Percentiles rank a stretch among this genome's conserved stretches.
Conservation (phyloP, 768 basidiomycete species). For the Podaxis pistillaris region DNA sequence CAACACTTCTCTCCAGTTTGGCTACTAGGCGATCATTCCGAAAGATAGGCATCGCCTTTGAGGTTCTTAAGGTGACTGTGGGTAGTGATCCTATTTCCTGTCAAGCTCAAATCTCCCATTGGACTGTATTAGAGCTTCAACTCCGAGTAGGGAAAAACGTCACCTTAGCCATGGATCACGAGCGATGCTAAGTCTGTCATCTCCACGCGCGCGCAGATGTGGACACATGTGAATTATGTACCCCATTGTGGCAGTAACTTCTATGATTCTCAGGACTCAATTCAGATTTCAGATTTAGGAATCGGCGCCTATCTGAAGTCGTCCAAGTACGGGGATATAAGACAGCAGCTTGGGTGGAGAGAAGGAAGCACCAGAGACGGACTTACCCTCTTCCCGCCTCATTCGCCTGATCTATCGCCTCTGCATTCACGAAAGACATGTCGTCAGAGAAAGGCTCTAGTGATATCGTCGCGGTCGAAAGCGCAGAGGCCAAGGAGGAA, state of each 20-base stretch:
- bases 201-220: neutral
- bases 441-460: neutral
- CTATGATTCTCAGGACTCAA: neutral
- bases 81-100: neutral
- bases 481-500: conserved; percentile 7
- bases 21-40: too few relatives aligned
- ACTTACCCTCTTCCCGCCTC: neutral
- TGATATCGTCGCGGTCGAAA: neutral
- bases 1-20: too few relatives aligned
- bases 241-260: neutral
- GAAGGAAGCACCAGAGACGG: neutral
- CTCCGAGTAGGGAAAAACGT: neutral
- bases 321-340: neutral
- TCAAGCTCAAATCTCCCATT: neutral
- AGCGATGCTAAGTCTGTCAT: neutral
- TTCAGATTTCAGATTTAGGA: neutral
- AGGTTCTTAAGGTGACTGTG: neutral
- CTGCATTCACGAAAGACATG: neutral
- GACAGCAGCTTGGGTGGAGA: neutral
- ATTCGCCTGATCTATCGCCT: neutral
- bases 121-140: neutral
- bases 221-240: neutral
- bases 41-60: neutral
- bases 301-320: neutral
- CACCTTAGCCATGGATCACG: neutral